phyloP scores from a whole-genome alignment of 352 stramenopile genomes.

The Thraustochytrium striatum region DNA sequence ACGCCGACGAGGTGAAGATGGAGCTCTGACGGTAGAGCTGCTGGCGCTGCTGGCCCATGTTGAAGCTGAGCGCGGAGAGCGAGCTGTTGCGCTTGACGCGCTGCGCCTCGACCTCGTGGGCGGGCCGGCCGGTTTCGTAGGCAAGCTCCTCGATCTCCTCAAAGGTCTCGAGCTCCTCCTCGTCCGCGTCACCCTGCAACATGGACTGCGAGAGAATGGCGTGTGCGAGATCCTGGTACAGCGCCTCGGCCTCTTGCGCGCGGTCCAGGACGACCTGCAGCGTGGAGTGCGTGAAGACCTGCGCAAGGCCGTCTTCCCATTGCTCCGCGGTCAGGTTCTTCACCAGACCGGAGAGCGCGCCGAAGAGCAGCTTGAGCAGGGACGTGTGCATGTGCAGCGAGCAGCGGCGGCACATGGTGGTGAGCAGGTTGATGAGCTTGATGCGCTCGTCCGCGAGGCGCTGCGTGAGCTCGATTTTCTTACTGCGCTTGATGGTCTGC shows the following conservation, averaged over 20 bases:
- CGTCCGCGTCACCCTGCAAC: constrained; percentile 34
- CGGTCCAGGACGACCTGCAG: constrained; percentile 10
- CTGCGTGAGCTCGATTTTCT: neutral
- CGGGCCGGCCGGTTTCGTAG: neutral
- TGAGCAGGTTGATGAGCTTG: constrained; percentile 43
- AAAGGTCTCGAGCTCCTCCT: constrained; percentile 2
- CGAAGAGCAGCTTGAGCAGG: constrained; percentile 25
- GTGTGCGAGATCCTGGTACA: neutral
- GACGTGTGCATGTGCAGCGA: constrained; percentile 13
- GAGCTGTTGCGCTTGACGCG: neutral
- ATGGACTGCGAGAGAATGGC: constrained; percentile 33
- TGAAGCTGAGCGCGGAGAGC: neutral
- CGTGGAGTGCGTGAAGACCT: constrained; percentile 13
- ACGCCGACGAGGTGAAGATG: neutral
- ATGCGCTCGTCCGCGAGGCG: constrained; percentile 6
- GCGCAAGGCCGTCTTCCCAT: constrained; percentile 29
- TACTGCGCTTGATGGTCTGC: neutral
- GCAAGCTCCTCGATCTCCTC: neutral
- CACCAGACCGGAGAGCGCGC: constrained; percentile 21
- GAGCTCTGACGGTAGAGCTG: constrained; percentile 25
- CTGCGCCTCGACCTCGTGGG: neutral
- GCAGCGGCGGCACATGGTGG: constrained; percentile 6
- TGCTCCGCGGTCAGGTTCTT: constrained; percentile 21
- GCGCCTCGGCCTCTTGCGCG: constrained; percentile 14
- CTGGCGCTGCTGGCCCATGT: too few relatives aligned